A percentile compares a stretch with the other conserved stretches of the same genome.
phyloP scores from a whole-genome alignment of 371 early-diverging fungal genomes.

The Lichtheimia ramosa region DNA sequence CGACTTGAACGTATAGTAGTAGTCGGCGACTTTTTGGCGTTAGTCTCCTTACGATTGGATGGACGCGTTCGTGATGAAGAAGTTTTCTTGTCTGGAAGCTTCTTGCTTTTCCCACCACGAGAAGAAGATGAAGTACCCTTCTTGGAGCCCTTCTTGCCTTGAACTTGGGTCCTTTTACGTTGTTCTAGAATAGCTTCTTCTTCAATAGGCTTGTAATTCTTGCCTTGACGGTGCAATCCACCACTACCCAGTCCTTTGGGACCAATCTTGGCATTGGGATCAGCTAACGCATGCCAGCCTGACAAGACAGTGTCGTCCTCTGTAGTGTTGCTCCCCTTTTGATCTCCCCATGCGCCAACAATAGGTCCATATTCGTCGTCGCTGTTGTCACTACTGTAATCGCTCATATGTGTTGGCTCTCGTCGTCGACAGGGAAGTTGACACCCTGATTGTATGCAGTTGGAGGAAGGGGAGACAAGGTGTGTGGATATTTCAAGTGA shows the following conservation, averaged over 20 bases:
- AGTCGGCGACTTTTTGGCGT: no score
- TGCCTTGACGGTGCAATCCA: slow-evolving; percentile 17
- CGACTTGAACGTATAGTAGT: neutral
- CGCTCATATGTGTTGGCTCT: slow-evolving; percentile 1
- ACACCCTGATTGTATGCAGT: no score
- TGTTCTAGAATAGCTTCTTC: slow-evolving; percentile 18
- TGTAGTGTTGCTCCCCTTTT: slow-evolving; percentile 4
- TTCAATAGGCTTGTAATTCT: slow-evolving; percentile 21
- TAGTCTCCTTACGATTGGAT: no score
- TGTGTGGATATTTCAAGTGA: no score
- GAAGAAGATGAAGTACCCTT: no score
- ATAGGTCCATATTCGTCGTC: slow-evolving; percentile 23
- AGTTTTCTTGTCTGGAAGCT: no score
- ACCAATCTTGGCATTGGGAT: slow-evolving; percentile 23
- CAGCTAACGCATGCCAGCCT: slow-evolving; percentile 11
- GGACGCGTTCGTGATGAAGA: no score
- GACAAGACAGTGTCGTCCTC: slow-evolving; percentile 1
- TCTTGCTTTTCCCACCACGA: no score
- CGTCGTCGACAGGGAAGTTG: neutral
- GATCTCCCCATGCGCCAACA: slow-evolving; percentile 18
- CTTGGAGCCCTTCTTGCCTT: no score
- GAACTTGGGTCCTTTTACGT: slow-evolving; percentile 1
- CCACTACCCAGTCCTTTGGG: slow-evolving; percentile 19
- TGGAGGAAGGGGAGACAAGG: no score
- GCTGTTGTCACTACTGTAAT: slow-evolving; percentile 1